These are phyloP conservation scores for Zasmidium cellare DNA, from an alignment of 2,329 filamentous ascomycete species.

Conservation along the genomic window DNA sequence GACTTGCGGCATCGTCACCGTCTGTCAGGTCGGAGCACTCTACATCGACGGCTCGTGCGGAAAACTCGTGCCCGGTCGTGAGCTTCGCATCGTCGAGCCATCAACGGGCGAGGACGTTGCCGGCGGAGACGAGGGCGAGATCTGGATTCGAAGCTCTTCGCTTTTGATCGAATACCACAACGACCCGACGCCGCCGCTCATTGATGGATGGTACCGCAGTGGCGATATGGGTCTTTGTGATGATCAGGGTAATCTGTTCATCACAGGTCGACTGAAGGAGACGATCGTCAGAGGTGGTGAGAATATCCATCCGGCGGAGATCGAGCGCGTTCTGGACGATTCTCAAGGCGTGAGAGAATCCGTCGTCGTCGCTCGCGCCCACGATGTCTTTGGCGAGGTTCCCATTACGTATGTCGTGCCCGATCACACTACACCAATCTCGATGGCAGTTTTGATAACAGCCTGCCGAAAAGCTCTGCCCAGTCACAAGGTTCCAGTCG, in stretches of 20 bases:
- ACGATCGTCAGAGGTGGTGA: background rate
- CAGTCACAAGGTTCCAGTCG: background rate
- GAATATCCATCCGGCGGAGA: conserved; percentile 1
- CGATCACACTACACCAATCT: background rate
- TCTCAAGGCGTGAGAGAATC: background rate
- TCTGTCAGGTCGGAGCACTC: background rate
- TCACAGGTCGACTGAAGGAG: conserved; percentile 1
- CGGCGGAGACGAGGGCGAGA: background rate
- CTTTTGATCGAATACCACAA: background rate
- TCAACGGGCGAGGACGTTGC: background rate
- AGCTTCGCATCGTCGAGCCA: background rate
- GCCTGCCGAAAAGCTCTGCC: background rate
- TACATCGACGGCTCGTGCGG: conserved; percentile 1
- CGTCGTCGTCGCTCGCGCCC: background rate
- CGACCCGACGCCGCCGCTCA: background rate
- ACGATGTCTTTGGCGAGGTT: conserved; percentile 3
- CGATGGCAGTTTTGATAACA: background rate
- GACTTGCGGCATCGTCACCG: background rate
- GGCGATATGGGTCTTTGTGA: background rate
- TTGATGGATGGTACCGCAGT: conserved; percentile 1
- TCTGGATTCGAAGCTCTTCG: background rate
- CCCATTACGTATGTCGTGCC: background rate
- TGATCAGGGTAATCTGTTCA: background rate
- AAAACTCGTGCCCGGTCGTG: background rate
- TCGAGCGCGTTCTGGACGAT: background rate